These are phyloP conservation scores for Linderniella brevidens DNA, from an alignment of 257 asterid genomes.

Conservation along the genomic window DNA sequence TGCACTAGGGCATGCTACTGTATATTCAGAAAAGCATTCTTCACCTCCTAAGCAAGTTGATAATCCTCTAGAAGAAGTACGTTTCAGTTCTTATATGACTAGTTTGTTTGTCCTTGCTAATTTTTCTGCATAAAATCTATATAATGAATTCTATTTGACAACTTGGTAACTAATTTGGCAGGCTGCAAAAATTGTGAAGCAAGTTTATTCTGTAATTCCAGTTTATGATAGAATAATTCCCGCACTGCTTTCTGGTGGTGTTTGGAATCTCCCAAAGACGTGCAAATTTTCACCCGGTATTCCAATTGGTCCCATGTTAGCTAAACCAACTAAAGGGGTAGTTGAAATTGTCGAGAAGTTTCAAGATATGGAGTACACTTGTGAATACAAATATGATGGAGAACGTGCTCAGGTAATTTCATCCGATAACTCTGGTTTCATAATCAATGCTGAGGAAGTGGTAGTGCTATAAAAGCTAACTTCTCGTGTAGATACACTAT, in stretches of 20 bases:
- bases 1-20: conserved; percentile 78
- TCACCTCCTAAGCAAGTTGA: conserved; percentile 35
- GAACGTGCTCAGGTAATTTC: conserved; percentile 90
- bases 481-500: conserved; percentile 55
- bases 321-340: conserved; percentile 93
- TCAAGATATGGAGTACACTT: conserved; percentile 76
- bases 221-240: conserved; percentile 76
- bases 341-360: conserved; percentile 89
- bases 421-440: no score
- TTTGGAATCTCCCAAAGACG: conserved; percentile 77
- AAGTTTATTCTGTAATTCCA: conserved; percentile 80
- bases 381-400: conserved; percentile 98
- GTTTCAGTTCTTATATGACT: conserved; percentile 6
- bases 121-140: neutral
- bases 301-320: conserved; percentile 96
- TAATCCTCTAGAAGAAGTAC: conserved; percentile 67
- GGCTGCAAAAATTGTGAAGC: conserved; percentile 89
- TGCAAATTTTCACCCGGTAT: conserved; percentile 82
- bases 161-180: conserved; percentile 18
- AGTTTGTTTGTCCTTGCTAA: neutral
- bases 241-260: conserved; percentile 76
- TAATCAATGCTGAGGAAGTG: no score
- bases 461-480: neutral
- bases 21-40: conserved; percentile 51
- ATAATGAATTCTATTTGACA: neutral